Evolutionary conservation across 306 rosid genomes (phyloP).

Genomic region (Potentilla sterilis): DNA sequence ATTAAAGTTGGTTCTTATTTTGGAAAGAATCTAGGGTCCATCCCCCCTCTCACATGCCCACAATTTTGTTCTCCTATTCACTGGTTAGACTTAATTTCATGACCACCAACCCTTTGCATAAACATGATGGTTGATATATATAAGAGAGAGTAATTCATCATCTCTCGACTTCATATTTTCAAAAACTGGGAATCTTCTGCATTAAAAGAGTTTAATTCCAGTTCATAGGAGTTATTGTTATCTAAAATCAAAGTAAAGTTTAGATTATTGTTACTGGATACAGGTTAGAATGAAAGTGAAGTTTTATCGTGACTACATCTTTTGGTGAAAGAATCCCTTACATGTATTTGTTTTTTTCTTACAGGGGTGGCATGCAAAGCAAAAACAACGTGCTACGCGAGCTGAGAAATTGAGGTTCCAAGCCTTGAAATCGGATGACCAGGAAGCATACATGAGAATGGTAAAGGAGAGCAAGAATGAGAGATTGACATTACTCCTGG

Average conservation of each 20-base stretch:
- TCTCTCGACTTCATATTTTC: neutral
- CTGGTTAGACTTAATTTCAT: neutral
- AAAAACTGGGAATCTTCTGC: conserved; percentile 4
- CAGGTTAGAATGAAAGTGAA: conserved; percentile 2
- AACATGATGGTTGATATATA: neutral
- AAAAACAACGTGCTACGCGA: conserved; percentile 91
- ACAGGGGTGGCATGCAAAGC: conserved; percentile 99
- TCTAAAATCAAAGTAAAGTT: neutral
- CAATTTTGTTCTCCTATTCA: conserved; percentile 5
- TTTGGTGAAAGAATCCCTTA: conserved; percentile 17
- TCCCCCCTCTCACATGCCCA: neutral
- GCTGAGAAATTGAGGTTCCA: conserved; percentile 98
- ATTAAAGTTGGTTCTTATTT: neutral
- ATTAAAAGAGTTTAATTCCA: neutral
- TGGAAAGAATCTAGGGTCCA: conserved; percentile 1
- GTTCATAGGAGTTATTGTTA: conserved; percentile 6
- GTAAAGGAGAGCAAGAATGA: conserved; percentile 99
- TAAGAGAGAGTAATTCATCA: neutral
- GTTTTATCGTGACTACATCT: conserved; percentile 1
- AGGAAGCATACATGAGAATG: conserved; percentile 99
- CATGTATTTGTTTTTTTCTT: conserved; percentile 24
- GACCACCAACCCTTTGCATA: neutral
- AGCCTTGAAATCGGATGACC: conserved; percentile 97
- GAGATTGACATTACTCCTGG: conserved; percentile 83
- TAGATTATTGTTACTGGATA: neutral